Conservation (phyloP, 352 stramenopile species). For the Globisporangium takayamanum region DNA sequence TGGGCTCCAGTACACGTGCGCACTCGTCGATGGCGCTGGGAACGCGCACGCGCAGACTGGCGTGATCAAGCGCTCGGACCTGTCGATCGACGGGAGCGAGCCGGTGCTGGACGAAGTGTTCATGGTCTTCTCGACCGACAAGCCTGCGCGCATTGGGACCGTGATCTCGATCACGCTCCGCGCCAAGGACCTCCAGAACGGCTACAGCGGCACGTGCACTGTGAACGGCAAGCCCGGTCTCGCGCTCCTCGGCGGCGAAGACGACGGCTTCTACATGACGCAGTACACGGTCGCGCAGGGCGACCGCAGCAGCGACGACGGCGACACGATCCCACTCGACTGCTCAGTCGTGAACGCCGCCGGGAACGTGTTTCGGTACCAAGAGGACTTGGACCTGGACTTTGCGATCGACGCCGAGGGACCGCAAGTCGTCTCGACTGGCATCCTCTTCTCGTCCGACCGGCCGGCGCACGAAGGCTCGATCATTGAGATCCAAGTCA, state of each 20-base stretch:
- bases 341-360: conserved; percentile 35
- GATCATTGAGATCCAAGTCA: conserved; percentile 59
- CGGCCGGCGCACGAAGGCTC: conserved; percentile 51
- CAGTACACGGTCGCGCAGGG: conserved; percentile 47
- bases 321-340: conserved; percentile 29
- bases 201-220: conserved; percentile 41
- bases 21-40: conserved; percentile 21
- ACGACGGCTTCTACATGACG: conserved; percentile 60
- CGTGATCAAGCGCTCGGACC: conserved; percentile 18
- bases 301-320: conserved; percentile 27
- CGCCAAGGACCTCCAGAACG: conserved; percentile 25
- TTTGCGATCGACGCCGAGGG: conserved; percentile 51
- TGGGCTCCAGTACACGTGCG: conserved; percentile 28
- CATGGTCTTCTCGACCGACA: conserved; percentile 58
- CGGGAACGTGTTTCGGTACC: conserved; percentile 34
- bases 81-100: conserved; percentile 29
- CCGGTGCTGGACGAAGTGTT: conserved; percentile 38
- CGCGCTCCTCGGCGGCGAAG: conserved; percentile 34
- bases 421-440: conserved; percentile 32
- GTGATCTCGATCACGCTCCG: conserved; percentile 52
- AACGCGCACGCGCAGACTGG: conserved; percentile 20
- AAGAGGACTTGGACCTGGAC: conserved; percentile 30
- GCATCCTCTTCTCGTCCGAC: conserved; percentile 53
- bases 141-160: conserved; percentile 43
- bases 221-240: conserved; percentile 41